These are phyloP conservation scores for Aspergillus homomorphus DNA, from an alignment of 495 filamentous ascomycete genomes.

Conservation along the genomic window DNA sequence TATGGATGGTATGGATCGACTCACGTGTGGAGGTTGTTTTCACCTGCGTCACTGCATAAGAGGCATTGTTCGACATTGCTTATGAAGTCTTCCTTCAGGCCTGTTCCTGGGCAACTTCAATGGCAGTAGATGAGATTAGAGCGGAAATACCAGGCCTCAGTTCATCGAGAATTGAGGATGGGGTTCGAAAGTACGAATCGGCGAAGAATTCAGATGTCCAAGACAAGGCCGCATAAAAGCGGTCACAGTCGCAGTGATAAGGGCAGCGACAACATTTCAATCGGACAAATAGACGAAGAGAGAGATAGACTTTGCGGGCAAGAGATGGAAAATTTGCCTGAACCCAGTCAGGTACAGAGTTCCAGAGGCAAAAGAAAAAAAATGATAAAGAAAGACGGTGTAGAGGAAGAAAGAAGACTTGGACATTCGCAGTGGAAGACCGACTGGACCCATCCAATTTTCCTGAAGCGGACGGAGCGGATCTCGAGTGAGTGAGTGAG, in stretches of 20 bases:
- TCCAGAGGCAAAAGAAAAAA: not conserved
- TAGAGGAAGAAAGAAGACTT: not conserved
- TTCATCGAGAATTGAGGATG: not conserved
- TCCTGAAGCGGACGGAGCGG: conserved; percentile 2
- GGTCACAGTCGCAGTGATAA: conserved; percentile 3
- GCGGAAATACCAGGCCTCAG: not conserved
- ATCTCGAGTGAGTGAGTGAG: no score
- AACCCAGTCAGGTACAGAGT: not conserved
- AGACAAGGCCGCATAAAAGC: conserved; percentile 3
- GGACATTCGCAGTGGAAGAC: not conserved
- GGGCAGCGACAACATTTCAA: not conserved
- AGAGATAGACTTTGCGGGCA: not conserved
- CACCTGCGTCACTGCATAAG: conserved; percentile 32
- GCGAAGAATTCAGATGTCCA: not conserved
- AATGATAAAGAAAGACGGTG: not conserved
- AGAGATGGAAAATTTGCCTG: not conserved
- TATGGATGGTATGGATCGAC: not conserved
- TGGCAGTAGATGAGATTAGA: not conserved
- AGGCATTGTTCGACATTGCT: conserved; percentile 38
- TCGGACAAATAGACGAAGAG: not conserved
- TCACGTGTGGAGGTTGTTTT: conserved; percentile 38
- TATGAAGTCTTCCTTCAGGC: conserved; percentile 3
- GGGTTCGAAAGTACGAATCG: not conserved
- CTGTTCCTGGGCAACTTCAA: not conserved
- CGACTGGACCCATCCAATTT: conserved; percentile 1